These are phyloP conservation scores for Irpex rosettiformis DNA, from an alignment of 1,284 basidiomycete genomes.

Conservation along the genomic window DNA sequence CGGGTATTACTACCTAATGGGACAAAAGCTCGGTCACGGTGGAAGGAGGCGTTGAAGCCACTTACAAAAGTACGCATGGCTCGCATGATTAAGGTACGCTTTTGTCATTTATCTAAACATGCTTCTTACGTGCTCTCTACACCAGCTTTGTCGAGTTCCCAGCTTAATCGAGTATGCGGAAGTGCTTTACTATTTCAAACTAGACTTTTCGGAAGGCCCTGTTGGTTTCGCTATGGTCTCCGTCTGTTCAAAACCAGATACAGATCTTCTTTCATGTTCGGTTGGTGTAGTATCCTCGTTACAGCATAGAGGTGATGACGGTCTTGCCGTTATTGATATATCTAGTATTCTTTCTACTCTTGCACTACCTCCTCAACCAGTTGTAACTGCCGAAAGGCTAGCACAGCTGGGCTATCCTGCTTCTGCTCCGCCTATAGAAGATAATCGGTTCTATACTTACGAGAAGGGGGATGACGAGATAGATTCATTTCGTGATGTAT, in stretches of 20 bases:
- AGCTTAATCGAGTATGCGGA: neutral
- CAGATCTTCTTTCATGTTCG: neutral
- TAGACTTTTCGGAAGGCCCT: neutral
- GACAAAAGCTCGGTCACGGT: conserved; percentile 24
- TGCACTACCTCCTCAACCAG: too few species aligned
- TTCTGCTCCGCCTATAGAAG: too few species aligned
- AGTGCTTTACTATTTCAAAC: neutral
- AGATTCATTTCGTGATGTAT: too few species aligned
- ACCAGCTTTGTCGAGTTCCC: neutral
- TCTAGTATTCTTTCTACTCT: too few species aligned
- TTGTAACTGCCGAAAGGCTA: too few species aligned
- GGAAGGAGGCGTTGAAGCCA: conserved; percentile 20
- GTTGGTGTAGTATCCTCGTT: too few species aligned
- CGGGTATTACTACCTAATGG: conserved; percentile 27
- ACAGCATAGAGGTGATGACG: too few species aligned
- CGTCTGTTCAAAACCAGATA: neutral
- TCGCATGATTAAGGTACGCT: conserved; percentile 25
- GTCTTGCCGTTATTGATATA: too few species aligned
- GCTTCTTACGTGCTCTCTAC: neutral
- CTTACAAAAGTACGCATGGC: conserved; percentile 14
- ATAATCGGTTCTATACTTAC: too few species aligned
- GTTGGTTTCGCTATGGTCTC: neutral
- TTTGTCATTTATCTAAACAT: neutral
- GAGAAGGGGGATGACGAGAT: too few species aligned
- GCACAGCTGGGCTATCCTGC: too few species aligned